Percentiles rank a stretch among this genome's conserved stretches.
Evolutionary conservation across 441 rosid genomes (phyloP).

Genomic region (Iberis amara): DNA sequence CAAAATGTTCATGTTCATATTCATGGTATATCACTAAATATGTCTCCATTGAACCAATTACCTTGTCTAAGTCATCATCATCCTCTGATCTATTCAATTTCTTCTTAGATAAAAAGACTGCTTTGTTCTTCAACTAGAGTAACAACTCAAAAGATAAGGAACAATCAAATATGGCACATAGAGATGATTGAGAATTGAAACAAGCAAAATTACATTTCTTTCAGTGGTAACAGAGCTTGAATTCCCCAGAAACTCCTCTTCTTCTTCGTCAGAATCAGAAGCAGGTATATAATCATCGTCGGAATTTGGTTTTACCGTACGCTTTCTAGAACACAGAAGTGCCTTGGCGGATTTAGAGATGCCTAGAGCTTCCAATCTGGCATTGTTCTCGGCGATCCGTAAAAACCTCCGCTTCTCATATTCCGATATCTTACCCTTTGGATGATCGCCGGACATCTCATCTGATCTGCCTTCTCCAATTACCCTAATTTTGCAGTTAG

Average conservation of each 20-base stretch:
- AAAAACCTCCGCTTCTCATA: slow-evolving; percentile 70
- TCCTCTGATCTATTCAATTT: slow-evolving; percentile 10
- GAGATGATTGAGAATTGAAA: no score
- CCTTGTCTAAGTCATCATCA: slow-evolving; percentile 49
- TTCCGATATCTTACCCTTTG: slow-evolving; percentile 35
- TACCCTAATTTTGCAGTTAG: no score
- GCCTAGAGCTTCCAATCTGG: slow-evolving; percentile 83
- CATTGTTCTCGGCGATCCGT: slow-evolving; percentile 76
- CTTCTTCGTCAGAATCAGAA: slow-evolving; percentile 20
- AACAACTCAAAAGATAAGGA: neutral
- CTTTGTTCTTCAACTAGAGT: slow-evolving; percentile 35
- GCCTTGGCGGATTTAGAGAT: slow-evolving; percentile 44
- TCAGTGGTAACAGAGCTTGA: slow-evolving; percentile 33
- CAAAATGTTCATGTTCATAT: neutral
- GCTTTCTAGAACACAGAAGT: slow-evolving; percentile 1
- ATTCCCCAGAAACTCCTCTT: slow-evolving; percentile 37
- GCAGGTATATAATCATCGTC: slow-evolving; percentile 58
- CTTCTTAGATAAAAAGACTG: slow-evolving; percentile 24
- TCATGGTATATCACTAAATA: no score
- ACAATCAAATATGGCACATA: no score
- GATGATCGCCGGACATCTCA: slow-evolving; percentile 30
- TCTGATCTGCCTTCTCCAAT: slow-evolving; percentile 29
- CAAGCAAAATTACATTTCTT: slow-evolving; percentile 37
- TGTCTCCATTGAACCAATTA: slow-evolving; percentile 12
- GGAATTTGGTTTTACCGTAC: slow-evolving; percentile 40